Percentiles rank a stretch among this genome's conserved stretches.
phyloP scores from a whole-genome alignment of 805 yeast genomes.

The Myxozyma neotropica region DNA sequence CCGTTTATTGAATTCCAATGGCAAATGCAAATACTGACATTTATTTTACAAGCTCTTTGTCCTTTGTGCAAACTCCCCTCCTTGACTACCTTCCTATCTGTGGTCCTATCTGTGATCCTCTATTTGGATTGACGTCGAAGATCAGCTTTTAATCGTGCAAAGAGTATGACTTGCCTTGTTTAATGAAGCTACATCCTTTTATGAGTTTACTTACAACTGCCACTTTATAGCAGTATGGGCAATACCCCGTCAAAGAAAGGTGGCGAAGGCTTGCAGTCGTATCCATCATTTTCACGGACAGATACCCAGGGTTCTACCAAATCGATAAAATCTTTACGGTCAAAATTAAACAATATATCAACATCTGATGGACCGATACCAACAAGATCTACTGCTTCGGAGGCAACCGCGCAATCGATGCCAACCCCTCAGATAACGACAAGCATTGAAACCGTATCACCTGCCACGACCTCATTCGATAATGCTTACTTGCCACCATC shows the following conservation, averaged over 20 bases:
- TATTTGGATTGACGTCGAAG: no score
- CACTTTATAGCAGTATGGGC: slow-evolving; percentile 43
- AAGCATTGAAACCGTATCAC: not conserved
- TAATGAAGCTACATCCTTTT: no score
- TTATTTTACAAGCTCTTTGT: no score
- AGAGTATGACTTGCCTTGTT: no score
- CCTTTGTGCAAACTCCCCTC: no score
- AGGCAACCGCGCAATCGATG: not conserved
- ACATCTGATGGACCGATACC: not conserved
- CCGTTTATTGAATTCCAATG: no score
- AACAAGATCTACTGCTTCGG: not conserved
- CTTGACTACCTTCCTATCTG: no score
- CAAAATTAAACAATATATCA: slow-evolving; percentile 15
- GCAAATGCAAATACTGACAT: no score
- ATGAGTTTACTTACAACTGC: no score
- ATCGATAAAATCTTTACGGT: slow-evolving; percentile 41
- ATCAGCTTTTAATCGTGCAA: no score
- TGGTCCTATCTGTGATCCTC: no score
- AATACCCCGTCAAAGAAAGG: slow-evolving; percentile 43
- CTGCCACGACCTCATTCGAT: slow-evolving; percentile 7
- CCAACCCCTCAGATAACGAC: not conserved
- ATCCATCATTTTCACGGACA: slow-evolving; percentile 44
- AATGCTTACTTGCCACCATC: slow-evolving; percentile 56
- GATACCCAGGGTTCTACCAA: slow-evolving; percentile 48
- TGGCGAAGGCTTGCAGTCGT: slow-evolving; percentile 37